Evolutionary conservation across 2,329 filamentous ascomycete species (phyloP), one percentile per base, ranked within the genome.

Genomic region (Tolypocladium tropicale): DNA sequence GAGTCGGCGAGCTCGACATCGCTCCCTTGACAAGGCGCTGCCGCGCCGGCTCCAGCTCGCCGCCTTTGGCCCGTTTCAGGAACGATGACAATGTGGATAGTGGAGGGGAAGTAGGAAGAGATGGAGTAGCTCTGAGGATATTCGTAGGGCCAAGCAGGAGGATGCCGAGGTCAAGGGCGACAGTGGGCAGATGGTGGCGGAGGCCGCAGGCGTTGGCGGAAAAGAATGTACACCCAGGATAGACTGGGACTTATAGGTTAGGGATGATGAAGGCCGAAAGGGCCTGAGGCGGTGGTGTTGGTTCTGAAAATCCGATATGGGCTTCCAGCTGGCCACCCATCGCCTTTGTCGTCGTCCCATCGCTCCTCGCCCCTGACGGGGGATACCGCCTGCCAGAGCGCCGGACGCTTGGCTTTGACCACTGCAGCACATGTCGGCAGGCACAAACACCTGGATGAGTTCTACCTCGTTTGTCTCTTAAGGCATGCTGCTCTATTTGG

Each of bases 1-100:
- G 50, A 33, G 54, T 11, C 34, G 58, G 49, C 6, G 56, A 56
- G 36, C 59, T 23, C 30, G 64, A 58, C 62, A 68, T 69, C 33
- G 53, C 52, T 54, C 43, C 37, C 10, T 25, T 46, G 11, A 55
- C n/a, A 5, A 50, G 34, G 9, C 33, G 55, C 52, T 7, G 30
- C 18, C 33, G 52, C 52, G 16, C 54, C 53, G 16, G 52, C 30
- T 23, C 25, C 41, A 2, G 21, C 9, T 12, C 41, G 41, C 21
- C 14, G 41, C n/a, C n/a, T n/a, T n/a, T n/a, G n/a, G n/a, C n/a
- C n/a, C n/a, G n/a, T n/a, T n/a, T n/a, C 21, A 43, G 4, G 5
- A 21, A 43, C 21, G 21, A 21, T 4, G 41, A 12, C 41, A 7
- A 3, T 12, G 41, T 43, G 21, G 39, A 12, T 12, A 25, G 41